These are phyloP conservation scores for Tetraselmis chui DNA, from an alignment of 139 green algal genomes.

Conservation along the genomic window DNA sequence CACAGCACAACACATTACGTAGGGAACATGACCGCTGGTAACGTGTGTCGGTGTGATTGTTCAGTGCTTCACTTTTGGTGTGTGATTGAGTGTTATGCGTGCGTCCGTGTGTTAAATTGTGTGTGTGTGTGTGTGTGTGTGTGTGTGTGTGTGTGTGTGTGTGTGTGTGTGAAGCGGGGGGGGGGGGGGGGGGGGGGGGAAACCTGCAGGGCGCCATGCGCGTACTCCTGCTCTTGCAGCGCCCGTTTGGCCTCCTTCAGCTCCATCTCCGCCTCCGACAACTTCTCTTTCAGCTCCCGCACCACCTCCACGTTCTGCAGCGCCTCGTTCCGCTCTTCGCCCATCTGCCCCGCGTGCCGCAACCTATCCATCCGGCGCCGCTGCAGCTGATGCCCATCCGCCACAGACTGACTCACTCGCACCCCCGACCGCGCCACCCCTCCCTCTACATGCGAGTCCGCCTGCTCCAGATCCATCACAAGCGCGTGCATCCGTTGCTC, in stretches of 20 bases:
- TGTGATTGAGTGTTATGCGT: no score
- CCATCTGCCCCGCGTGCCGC: conserved; percentile 33
- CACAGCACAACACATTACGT: no score
- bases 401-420: neutral
- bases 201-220: neutral
- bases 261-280: conserved; percentile 15
- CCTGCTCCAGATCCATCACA: conserved; percentile 25
- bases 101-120: no score
- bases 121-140: no score
- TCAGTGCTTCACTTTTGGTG: no score
- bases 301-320: neutral
- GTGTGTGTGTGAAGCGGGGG: no score
- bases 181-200: no score
- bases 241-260: conserved; percentile 18
- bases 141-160: no score
- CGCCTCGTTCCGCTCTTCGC: conserved; percentile 15
- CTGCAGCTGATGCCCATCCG: conserved; percentile 16
- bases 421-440: neutral
- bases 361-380: conserved; percentile 51
- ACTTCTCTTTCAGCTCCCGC: conserved; percentile 14
- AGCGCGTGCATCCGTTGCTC: conserved; percentile 36
- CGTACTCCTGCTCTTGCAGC: conserved; percentile 26
- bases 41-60: no score
- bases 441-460: conserved; percentile 8
- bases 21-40: no score